These are phyloP conservation scores for Sarocladiaceae sp. DNA, from an alignment of 2,329 filamentous ascomycete species.

Conservation along the genomic window DNA sequence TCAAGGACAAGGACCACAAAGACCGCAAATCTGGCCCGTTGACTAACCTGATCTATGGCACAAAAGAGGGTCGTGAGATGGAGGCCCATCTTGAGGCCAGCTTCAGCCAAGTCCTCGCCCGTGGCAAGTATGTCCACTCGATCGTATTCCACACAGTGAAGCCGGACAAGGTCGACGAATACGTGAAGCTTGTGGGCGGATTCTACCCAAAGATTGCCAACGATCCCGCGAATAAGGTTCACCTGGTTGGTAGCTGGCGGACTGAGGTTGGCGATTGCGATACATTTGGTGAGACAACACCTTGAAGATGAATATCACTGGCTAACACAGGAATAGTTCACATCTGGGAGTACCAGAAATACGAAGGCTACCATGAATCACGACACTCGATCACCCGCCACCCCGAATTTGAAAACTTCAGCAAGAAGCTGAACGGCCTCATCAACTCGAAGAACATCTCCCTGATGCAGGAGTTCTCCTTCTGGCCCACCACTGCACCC, in stretches of 20 bases:
- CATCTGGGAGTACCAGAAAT: slow-evolving; percentile 99
- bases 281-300: slow-evolving; percentile 70
- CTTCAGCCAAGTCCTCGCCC: slow-evolving; percentile 90
- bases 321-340: slow-evolving; percentile 63
- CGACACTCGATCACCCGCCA: slow-evolving; percentile 79
- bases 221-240: slow-evolving; percentile 84
- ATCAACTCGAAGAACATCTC: slow-evolving; percentile 83
- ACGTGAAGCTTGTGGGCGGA: slow-evolving; percentile 79
- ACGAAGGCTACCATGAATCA: slow-evolving; percentile 91
- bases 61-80: slow-evolving; percentile 88
- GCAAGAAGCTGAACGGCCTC: slow-evolving; percentile 77
- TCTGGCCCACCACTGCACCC: slow-evolving; percentile 94
- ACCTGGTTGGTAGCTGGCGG: slow-evolving; percentile 96
- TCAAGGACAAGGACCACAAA: slow-evolving; percentile 48
- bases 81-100: slow-evolving; percentile 94
- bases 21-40: slow-evolving; percentile 69
- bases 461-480: slow-evolving; percentile 99
- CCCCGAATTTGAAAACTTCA: slow-evolving; percentile 79
- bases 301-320: not conserved
- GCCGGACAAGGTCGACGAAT: slow-evolving; percentile 93
- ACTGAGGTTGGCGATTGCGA: slow-evolving; percentile 97
- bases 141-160: slow-evolving; percentile 96
- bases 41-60: slow-evolving; percentile 91
- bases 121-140: slow-evolving; percentile 97
- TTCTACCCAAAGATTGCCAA: slow-evolving; percentile 92